phyloP scores from a whole-genome alignment of 352 stramenopile genomes.

The Aphanomyces euteiches region DNA sequence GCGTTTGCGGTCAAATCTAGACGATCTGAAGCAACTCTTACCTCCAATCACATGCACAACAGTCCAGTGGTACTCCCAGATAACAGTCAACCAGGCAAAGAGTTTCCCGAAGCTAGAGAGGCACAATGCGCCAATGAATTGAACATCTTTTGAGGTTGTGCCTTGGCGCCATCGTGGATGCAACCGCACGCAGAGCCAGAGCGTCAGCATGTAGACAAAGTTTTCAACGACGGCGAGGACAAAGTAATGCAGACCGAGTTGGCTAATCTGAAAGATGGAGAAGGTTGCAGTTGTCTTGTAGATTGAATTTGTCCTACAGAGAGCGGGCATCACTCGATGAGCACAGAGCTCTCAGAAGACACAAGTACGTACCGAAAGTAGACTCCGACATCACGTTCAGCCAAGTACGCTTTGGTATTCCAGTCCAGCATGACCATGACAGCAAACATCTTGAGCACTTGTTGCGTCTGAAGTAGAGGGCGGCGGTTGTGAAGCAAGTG shows the following conservation, averaged over 20 bases:
- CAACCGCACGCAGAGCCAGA: conserved; percentile 35
- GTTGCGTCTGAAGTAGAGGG: conserved; percentile 14
- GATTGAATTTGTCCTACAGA: conserved; percentile 28
- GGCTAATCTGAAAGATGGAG: conserved; percentile 57
- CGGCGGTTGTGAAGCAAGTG: conserved; percentile 78
- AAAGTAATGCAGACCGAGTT: conserved; percentile 77
- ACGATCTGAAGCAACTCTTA: background rate
- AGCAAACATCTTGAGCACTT: conserved; percentile 66
- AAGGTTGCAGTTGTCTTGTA: conserved; percentile 32
- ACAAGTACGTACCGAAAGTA: conserved; percentile 41
- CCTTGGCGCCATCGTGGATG: conserved; percentile 14
- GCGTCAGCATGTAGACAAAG: conserved; percentile 48
- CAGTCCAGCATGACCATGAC: conserved; percentile 81
- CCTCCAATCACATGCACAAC: conserved; percentile 76
- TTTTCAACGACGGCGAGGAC: conserved; percentile 71
- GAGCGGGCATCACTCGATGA: no score
- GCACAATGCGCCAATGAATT: conserved; percentile 44
- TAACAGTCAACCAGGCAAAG: conserved; percentile 77
- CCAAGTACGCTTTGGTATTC: conserved; percentile 81
- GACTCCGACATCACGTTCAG: conserved; percentile 61
- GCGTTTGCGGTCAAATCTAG: background rate
- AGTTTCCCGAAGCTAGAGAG: conserved; percentile 82
- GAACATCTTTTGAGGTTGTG: conserved; percentile 41
- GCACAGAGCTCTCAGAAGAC: no score
- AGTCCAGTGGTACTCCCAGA: conserved; percentile 84